Evolutionary conservation across 345 rosid species (phyloP).

Genomic region (Trapa incisa): DNA sequence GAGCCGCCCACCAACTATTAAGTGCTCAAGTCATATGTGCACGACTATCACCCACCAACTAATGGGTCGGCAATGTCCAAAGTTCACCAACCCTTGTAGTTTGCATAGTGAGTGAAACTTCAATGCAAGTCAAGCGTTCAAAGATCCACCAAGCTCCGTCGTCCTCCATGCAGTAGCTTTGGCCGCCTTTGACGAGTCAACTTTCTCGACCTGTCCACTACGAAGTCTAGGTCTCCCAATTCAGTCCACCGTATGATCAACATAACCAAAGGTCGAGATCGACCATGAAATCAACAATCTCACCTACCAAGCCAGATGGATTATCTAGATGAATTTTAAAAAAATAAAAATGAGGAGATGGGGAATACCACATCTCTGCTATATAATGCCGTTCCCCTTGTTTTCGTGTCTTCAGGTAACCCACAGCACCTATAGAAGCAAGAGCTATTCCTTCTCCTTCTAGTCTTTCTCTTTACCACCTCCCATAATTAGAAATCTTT

Average conservation of each 20-base stretch:
- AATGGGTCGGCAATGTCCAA: no score
- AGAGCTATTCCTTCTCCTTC: background rate
- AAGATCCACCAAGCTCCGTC: background rate
- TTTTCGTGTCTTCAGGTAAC: constrained; percentile 14
- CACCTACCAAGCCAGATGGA: constrained; percentile 3
- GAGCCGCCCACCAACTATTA: no score
- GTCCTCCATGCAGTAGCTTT: background rate
- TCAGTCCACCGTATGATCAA: background rate
- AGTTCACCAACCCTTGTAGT: no score
- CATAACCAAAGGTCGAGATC: constrained; percentile 9
- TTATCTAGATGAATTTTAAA: no score
- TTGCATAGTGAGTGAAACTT: background rate
- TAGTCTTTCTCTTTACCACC: background rate
- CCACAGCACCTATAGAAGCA: background rate
- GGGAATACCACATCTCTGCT: constrained; percentile 5
- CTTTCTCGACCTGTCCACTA: background rate
- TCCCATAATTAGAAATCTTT: background rate
- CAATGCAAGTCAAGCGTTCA: background rate
- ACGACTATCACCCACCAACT: no score
- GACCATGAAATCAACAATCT: constrained; percentile 11
- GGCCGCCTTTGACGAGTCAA: background rate
- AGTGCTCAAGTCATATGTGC: no score
- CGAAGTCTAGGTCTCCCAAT: background rate
- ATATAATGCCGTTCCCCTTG: constrained; percentile 1
- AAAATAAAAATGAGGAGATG: no score